Evolutionary conservation across 768 basidiomycete genomes (phyloP).

Genomic region (Crassisporium funariophilum): DNA sequence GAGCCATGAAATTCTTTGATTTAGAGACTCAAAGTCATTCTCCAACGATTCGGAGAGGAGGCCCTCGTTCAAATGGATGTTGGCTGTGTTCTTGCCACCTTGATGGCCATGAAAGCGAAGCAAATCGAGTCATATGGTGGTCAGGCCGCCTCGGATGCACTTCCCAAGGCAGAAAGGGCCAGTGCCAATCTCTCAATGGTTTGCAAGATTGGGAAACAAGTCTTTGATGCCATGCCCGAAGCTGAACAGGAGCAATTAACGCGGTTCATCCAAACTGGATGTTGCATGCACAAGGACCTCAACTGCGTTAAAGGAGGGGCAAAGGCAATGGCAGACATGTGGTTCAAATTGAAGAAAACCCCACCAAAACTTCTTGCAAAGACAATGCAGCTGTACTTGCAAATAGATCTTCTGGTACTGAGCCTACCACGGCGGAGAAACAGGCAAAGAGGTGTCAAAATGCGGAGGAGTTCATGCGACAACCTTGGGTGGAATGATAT

Average conservation of each 20-base stretch:
- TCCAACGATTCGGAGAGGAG: background rate
- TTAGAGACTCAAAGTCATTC: conserved; percentile 3
- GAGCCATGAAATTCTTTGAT: conserved; percentile 8
- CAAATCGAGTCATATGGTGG: background rate
- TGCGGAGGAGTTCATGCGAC: conserved; percentile 11
- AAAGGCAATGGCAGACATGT: background rate
- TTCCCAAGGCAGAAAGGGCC: background rate
- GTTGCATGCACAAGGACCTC: background rate
- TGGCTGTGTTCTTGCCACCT: background rate
- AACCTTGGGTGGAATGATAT: conserved; percentile 17
- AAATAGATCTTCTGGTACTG: background rate
- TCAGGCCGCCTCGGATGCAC: background rate
- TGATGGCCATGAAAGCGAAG: background rate
- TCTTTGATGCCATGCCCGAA: background rate
- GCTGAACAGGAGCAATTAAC: background rate
- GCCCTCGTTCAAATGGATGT: background rate
- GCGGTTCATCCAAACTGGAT: background rate
- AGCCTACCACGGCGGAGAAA: background rate
- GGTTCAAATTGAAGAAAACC: background rate
- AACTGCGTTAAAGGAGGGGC: conserved; percentile 1
- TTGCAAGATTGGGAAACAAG: background rate
- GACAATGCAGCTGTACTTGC: conserved; percentile 5
- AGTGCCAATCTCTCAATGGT: background rate
- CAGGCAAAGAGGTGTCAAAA: background rate
- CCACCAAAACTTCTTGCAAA: background rate